A percentile compares a stretch with the other conserved stretches of the same genome.
Conservation (phyloP, 1,284 basidiomycete species). For the Melampsora americana region DNA sequence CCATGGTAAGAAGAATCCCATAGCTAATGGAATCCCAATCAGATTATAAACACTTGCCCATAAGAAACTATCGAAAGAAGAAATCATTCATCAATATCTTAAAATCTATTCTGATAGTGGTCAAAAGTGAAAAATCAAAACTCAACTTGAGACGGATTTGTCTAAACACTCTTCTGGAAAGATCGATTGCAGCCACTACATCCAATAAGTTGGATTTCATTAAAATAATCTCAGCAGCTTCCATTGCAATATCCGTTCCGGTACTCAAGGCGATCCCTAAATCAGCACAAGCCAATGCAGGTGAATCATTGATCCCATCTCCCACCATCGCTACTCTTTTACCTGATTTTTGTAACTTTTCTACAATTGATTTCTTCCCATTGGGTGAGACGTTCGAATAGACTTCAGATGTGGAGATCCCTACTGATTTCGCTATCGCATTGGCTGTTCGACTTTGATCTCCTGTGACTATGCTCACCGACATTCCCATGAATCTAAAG, state of each 20-base stretch:
- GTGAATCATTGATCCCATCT: constrained; percentile 98
- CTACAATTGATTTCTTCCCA: constrained; percentile 78
- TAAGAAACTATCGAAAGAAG: neutral
- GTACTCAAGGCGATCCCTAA: constrained; percentile 94
- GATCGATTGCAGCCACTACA: constrained; percentile 89
- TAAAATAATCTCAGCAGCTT: constrained; percentile 94
- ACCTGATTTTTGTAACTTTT: constrained; percentile 70
- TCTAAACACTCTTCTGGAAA: constrained; percentile 80
- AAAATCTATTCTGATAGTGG: no score
- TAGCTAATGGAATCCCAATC: constrained; percentile 93
- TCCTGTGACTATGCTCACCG: constrained; percentile 86
- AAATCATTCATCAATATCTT: no score
- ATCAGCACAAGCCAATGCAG: constrained; percentile 87
- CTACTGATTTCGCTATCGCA: constrained; percentile 80
- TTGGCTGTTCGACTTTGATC: constrained; percentile 76
- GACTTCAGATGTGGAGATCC: constrained; percentile 73
- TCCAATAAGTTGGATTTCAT: constrained; percentile 94
- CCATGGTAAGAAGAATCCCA: constrained; percentile 91
- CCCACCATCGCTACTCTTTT: constrained; percentile 67
- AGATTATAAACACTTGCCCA: constrained; percentile 69
- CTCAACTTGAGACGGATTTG: constrained; percentile 68
- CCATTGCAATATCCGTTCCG: constrained; percentile 93
- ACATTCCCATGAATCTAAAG: constrained; percentile 78
- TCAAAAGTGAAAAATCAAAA: no score
- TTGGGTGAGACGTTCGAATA: constrained; percentile 87